phyloP scores from a whole-genome alignment of 352 stramenopile genomes.

The Halophytophthora batemanensis region DNA sequence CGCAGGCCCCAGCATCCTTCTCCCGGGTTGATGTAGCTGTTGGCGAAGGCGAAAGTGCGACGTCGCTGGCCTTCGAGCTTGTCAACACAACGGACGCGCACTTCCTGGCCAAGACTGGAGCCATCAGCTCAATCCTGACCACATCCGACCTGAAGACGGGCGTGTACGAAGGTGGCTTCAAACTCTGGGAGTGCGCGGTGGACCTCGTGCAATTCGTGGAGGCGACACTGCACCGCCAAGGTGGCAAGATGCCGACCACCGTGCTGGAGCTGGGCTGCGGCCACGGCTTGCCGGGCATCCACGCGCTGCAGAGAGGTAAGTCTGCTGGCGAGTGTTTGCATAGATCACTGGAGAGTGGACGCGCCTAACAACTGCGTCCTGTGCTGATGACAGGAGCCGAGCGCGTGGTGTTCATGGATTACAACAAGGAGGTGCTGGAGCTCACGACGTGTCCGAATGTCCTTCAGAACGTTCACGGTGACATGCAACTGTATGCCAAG shows the following conservation, averaged over 20 bases:
- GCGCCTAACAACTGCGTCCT: background rate
- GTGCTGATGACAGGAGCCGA: conserved; percentile 34
- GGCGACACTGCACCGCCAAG: conserved; percentile 14
- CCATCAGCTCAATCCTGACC: conserved; percentile 62
- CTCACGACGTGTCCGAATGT: conserved; percentile 83
- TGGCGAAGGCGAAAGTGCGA: background rate
- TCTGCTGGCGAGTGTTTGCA: background rate
- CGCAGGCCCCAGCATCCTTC: conserved; percentile 14
- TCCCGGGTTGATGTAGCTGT: conserved; percentile 29
- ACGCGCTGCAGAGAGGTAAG: conserved; percentile 62
- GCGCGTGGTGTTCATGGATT: conserved; percentile 79
- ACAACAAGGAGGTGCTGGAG: conserved; percentile 87
- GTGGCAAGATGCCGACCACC: conserved; percentile 20
- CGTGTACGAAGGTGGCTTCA: conserved; percentile 87
- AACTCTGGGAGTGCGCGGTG: conserved; percentile 82
- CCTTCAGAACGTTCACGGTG: conserved; percentile 32
- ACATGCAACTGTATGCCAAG: conserved; percentile 24
- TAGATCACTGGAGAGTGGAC: background rate
- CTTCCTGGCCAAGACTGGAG: conserved; percentile 54
- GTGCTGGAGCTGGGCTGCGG: conserved; percentile 81
- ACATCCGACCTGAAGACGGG: conserved; percentile 73
- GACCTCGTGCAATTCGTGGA: conserved; percentile 65
- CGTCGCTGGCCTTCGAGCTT: conserved; percentile 46
- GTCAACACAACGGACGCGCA: conserved; percentile 52
- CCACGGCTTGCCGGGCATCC: conserved; percentile 74